These are phyloP conservation scores for Skeletonema marinoi DNA, from an alignment of 108 stramenopile genomes.

Conservation along the genomic window DNA sequence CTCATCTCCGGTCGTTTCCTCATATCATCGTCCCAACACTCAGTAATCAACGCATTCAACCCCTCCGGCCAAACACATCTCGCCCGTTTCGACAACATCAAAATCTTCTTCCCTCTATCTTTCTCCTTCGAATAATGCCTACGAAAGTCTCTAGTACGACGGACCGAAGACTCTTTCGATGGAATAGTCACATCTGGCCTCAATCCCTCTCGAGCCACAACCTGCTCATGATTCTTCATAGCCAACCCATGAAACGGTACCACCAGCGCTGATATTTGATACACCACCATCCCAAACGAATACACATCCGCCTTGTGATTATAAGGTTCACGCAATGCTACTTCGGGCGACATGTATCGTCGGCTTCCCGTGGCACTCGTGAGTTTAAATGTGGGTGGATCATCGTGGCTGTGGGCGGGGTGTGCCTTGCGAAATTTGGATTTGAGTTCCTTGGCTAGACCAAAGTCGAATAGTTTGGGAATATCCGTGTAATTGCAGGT, in stretches of 20 bases:
- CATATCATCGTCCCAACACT: slow-evolving; percentile 37
- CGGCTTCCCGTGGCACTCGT: slow-evolving; percentile 54
- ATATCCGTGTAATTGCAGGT: slow-evolving; percentile 15
- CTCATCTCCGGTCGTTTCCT: slow-evolving; percentile 19
- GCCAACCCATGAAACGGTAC: slow-evolving; percentile 47
- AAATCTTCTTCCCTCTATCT: not conserved
- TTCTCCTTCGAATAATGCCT: not conserved
- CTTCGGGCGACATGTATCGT: slow-evolving; percentile 67
- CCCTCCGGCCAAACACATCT: slow-evolving; percentile 27
- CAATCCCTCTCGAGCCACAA: slow-evolving; percentile 40
- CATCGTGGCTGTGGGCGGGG: not conserved
- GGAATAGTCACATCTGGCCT: slow-evolving; percentile 19
- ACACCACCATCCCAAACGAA: slow-evolving; percentile 74
- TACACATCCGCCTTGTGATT: slow-evolving; percentile 74
- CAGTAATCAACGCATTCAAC: slow-evolving; percentile 22
- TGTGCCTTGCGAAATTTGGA: not conserved
- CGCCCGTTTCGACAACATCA: not conserved
- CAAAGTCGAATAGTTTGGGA: slow-evolving; percentile 74
- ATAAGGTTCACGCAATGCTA: slow-evolving; percentile 61
- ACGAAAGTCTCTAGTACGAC: not conserved
- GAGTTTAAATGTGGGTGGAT: slow-evolving; percentile 31
- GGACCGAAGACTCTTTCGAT: not conserved
- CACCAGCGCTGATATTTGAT: slow-evolving; percentile 62
- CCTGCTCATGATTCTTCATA: slow-evolving; percentile 18
- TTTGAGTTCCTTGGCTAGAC: slow-evolving; percentile 66